phyloP scores from a whole-genome alignment of 768 basidiomycete genomes.

The Kwoniella europaea region DNA sequence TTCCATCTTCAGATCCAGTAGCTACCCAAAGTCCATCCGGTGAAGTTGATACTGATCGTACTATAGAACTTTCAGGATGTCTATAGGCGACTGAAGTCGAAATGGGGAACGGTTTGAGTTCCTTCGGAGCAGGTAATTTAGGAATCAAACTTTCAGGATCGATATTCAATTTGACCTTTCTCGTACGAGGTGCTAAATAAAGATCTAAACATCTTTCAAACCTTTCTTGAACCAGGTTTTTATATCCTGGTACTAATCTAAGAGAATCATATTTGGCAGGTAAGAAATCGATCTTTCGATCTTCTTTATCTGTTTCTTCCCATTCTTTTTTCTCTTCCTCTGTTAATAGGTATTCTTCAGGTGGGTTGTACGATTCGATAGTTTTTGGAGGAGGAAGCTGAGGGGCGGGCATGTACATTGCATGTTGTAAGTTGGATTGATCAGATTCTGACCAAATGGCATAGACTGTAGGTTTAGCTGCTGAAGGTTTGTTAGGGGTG shows the following conservation, averaged over 20 bases:
- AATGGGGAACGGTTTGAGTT: constrained; percentile 90
- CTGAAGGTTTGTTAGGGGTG: constrained; percentile 82
- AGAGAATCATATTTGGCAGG: constrained; percentile 83
- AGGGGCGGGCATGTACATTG: constrained; percentile 90
- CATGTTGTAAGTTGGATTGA: constrained; percentile 67
- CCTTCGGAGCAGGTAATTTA: constrained; percentile 88
- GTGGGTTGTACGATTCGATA: constrained; percentile 98
- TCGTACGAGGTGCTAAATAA: constrained; percentile 91
- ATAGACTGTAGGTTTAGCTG: constrained; percentile 71
- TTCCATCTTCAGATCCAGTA: constrained; percentile 87
- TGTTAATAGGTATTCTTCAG: constrained; percentile 90
- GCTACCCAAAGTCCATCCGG: constrained; percentile 89
- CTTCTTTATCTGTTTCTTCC: constrained; percentile 82
- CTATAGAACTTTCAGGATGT: constrained; percentile 69
- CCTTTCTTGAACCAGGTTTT: constrained; percentile 87
- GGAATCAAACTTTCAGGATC: constrained; percentile 90
- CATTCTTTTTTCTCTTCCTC: constrained; percentile 79
- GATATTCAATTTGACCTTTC: constrained; percentile 75
- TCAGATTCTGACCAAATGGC: constrained; percentile 81
- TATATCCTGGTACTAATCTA: constrained; percentile 88
- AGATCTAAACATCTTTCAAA: constrained; percentile 93
- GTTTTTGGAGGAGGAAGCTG: constrained; percentile 87
- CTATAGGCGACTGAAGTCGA: constrained; percentile 74
- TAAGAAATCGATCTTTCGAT: constrained; percentile 85
- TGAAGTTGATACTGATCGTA: constrained; percentile 76